phyloP scores from a whole-genome alignment of 768 basidiomycete genomes.

The Mycena galopus region DNA sequence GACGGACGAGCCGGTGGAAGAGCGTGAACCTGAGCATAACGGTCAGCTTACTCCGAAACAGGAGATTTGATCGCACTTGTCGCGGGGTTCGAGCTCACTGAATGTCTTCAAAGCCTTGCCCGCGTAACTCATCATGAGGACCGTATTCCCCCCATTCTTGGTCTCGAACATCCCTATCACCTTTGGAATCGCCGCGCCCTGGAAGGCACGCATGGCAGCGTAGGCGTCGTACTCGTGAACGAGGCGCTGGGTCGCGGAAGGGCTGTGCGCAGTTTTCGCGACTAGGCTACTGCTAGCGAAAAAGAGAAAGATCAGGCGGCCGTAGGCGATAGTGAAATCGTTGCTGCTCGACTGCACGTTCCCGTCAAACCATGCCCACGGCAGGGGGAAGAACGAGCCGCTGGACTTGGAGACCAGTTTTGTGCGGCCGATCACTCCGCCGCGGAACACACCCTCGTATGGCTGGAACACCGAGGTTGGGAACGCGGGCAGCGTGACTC shows the following conservation, averaged over 20 bases:
- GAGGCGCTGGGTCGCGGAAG: constrained; percentile 17
- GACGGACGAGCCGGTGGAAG: constrained; percentile 23
- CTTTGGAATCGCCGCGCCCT: constrained; percentile 24
- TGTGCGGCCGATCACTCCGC: constrained; percentile 22
- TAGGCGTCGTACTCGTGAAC: constrained; percentile 16
- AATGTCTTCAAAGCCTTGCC: constrained; percentile 13
- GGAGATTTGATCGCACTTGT: constrained; percentile 13
- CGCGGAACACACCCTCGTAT: constrained; percentile 24
- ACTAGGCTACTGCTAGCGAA: constrained; percentile 4
- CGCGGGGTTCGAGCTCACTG: constrained; percentile 15
- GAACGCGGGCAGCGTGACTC: constrained; percentile 13
- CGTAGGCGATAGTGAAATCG: constrained; percentile 14
- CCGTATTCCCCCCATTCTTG: constrained; percentile 10
- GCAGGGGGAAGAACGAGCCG: constrained; percentile 12
- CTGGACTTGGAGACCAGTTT: constrained; percentile 11
- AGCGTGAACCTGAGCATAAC: constrained; percentile 14
- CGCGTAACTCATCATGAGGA: constrained; percentile 26
- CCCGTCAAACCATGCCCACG: constrained; percentile 26
- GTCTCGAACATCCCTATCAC: constrained; percentile 11
- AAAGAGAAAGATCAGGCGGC: constrained; percentile 13
- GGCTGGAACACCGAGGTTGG: constrained; percentile 17
- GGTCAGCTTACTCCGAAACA: constrained; percentile 9
- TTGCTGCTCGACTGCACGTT: constrained; percentile 26
- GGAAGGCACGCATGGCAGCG: constrained; percentile 5
- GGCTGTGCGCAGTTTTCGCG: constrained; percentile 17